Evolutionary conservation across 495 filamentous ascomycete species (phyloP).

Genomic region (Pseudoneurospora amorphoporcata): DNA sequence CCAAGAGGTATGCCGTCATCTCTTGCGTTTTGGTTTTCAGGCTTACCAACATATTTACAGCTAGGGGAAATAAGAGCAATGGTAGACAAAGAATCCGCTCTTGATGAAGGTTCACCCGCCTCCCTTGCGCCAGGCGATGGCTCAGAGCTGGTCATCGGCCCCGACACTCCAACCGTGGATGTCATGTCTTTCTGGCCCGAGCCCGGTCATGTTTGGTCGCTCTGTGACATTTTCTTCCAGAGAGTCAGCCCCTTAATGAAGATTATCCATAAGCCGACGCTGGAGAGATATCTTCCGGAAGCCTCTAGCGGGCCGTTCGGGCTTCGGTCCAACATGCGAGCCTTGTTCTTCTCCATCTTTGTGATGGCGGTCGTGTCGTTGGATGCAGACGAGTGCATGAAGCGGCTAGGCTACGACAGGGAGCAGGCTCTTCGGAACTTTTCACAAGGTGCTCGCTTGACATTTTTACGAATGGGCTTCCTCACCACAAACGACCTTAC

Average conservation of each 20-base stretch:
- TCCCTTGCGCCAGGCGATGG: slow-evolving; percentile 28
- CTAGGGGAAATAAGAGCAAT: slow-evolving; percentile 39
- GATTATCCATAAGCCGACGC: slow-evolving; percentile 56
- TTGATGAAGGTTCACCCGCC: slow-evolving; percentile 12
- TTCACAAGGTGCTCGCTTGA: slow-evolving; percentile 34
- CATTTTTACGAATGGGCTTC: slow-evolving; percentile 39
- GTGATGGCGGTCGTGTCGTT: slow-evolving; percentile 35
- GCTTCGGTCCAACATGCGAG: slow-evolving; percentile 39
- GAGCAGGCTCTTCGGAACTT: slow-evolving; percentile 30
- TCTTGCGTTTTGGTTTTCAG: not conserved
- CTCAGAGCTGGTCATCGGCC: slow-evolving; percentile 26
- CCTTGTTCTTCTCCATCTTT: slow-evolving; percentile 46
- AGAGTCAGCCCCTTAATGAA: slow-evolving; percentile 62
- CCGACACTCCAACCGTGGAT: slow-evolving; percentile 16
- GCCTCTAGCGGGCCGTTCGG: slow-evolving; percentile 25
- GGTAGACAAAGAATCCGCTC: slow-evolving; percentile 28
- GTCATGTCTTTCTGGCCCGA: slow-evolving; percentile 46
- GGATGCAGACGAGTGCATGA: slow-evolving; percentile 38
- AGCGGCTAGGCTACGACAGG: slow-evolving; percentile 35
- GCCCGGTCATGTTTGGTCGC: slow-evolving; percentile 52
- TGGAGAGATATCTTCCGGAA: slow-evolving; percentile 42
- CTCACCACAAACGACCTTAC: slow-evolving; percentile 42
- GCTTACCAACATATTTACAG: slow-evolving; percentile 11
- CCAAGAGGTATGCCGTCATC: slow-evolving; percentile 27
- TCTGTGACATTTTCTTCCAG: slow-evolving; percentile 62